Percentiles rank a stretch among this genome's conserved stretches.
Evolutionary conservation across 345 rosid species (phyloP).

Genomic region (Eucalyptus sideroxylon): DNA sequence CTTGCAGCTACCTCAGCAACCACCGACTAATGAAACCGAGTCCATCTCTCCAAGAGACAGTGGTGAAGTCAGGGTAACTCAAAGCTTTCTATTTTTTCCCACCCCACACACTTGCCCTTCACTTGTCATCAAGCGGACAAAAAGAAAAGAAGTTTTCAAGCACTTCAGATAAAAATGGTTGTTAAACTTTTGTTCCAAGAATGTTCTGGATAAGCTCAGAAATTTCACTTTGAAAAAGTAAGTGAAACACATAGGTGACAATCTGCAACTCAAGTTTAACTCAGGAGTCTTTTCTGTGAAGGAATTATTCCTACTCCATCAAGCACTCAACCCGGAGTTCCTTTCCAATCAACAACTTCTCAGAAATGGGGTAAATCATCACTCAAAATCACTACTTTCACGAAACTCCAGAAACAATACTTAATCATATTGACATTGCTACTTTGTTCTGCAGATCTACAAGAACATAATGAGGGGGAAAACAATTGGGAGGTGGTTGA

Average conservation of each 20-base stretch:
- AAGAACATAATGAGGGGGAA: slow-evolving; percentile 60
- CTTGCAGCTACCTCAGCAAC: slow-evolving; percentile 21
- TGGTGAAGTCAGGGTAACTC: slow-evolving; percentile 64
- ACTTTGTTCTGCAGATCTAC: slow-evolving; percentile 33
- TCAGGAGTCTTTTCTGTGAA: background rate
- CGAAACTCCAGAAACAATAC: background rate
- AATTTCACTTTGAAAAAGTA: background rate
- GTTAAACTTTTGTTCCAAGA: background rate
- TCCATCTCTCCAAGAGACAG: slow-evolving; percentile 72
- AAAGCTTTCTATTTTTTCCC: background rate
- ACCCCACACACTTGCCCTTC: background rate
- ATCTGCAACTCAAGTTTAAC: background rate
- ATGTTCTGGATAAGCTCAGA: background rate
- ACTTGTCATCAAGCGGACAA: background rate
- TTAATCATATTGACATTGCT: background rate
- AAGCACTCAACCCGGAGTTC: slow-evolving; percentile 49
- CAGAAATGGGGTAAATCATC: slow-evolving; percentile 37
- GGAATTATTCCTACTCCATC: slow-evolving; percentile 59
- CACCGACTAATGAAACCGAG: slow-evolving; percentile 23
- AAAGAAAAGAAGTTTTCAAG: background rate
- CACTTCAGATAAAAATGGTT: background rate
- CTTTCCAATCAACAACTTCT: slow-evolving; percentile 39
- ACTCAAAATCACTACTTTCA: background rate
- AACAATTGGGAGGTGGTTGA: slow-evolving; percentile 82
- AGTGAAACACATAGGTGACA: background rate